phyloP scores from a whole-genome alignment of 495 filamentous ascomycete genomes.

The Penicillium mononematosum region DNA sequence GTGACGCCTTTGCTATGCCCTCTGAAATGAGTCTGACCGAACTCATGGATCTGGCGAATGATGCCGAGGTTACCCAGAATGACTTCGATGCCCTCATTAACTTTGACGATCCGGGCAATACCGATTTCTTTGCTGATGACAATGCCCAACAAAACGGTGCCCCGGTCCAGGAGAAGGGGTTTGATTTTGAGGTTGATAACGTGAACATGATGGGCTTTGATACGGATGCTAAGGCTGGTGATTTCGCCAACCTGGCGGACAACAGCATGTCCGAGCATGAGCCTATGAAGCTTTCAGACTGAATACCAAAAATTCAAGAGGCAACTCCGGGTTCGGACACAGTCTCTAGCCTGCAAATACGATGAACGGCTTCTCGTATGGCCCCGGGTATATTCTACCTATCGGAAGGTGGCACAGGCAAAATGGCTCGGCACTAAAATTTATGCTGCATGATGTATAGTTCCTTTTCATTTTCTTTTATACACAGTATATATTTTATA shows the following conservation, averaged over 20 bases:
- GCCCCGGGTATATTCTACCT: background rate
- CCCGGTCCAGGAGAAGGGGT: conserved; percentile 20
- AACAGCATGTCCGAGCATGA: conserved; percentile 1
- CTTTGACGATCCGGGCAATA: conserved; percentile 43
- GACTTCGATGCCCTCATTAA: conserved; percentile 52
- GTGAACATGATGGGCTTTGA: conserved; percentile 35
- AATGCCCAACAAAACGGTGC: conserved; percentile 6
- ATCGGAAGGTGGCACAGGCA: background rate
- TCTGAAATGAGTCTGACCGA: conserved; percentile 45
- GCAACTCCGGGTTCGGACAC: background rate
- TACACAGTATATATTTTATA: conserved; percentile 14
- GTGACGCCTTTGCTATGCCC: conserved; percentile 37
- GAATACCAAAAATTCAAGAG: background rate
- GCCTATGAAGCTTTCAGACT: background rate
- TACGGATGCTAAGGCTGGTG: conserved; percentile 30
- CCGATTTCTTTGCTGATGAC: conserved; percentile 41
- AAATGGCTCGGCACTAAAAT: conserved; percentile 1
- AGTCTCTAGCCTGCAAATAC: background rate
- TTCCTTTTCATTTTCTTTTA: conserved; percentile 7
- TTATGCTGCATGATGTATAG: conserved; percentile 7
- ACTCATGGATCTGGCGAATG: conserved; percentile 48
- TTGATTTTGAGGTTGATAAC: conserved; percentile 30
- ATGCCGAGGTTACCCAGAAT: conserved; percentile 51
- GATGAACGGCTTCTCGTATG: background rate
- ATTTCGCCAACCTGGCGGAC: conserved; percentile 28